Base-by-base conservation (phyloP, 768 basidiomycete genomes). In the Tricholoma sp. region DNA sequence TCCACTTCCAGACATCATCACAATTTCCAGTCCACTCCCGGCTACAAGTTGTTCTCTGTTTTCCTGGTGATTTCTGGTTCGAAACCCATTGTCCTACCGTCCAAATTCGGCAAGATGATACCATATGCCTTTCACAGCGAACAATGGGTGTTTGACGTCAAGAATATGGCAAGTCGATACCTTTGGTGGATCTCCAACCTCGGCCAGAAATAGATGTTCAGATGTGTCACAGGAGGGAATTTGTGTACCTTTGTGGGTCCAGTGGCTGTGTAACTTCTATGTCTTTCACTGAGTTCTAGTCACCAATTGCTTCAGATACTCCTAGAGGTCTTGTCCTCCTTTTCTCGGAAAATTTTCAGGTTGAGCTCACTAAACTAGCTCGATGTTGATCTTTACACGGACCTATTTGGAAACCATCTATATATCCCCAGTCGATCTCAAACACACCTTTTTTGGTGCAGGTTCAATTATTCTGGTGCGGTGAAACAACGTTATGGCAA, bases 221-320 rank as follows among this genome's bases (percentile, higher is more conserved):
- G 52, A 50, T 34, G 31, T 43, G 57, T 60, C 55, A 55, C 59
- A 46, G 52, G 1, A 31, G 53, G 61, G 66, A 66, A 63, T 75
- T 35, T 76, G 72, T 70, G 65, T 73, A 69, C 70, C 75, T 66
- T 69, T 72, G 70, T 76, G 59, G 71, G 65, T 77, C 74, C 73
- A 59, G 76, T 76, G 75, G 75, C 74, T 71, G 74, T 68, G 66
- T 58, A 56, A 54, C 62, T 61, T 70, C 68, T 66, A n/a, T n/a
- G n/a, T n/a, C 63, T 64, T 57, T 16, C 35, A 14, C n/a, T n/a
- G n/a, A n/a, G n/a, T n/a, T n/a, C 31, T 32, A 19, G 22, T 18
- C 5, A 8, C 8, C 9, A 50, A 50, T 16, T 50, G 16, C 7
- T 50, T n/a, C 29, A 14, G 22, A 16, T n/a, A 12, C 11, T 5